These are phyloP conservation scores for Crithidia sp. DNA, from an alignment of 208 protist species.

Conservation along the genomic window DNA sequence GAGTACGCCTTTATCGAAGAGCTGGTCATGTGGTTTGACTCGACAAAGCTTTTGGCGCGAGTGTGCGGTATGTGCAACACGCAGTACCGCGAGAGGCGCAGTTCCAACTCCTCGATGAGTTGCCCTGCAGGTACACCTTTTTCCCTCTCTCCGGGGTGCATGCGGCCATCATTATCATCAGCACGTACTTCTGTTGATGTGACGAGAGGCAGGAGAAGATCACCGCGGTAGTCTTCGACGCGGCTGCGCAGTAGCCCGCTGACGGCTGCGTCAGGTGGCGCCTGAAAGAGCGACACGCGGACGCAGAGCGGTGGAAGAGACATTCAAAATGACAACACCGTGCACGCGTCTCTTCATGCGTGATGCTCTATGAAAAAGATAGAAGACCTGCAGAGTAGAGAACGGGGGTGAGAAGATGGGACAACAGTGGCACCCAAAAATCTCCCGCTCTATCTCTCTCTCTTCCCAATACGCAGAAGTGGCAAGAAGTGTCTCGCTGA, in stretches of 20 bases:
- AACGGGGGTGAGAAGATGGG: too few species aligned
- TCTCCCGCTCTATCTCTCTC: too few species aligned
- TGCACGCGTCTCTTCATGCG: too few species aligned
- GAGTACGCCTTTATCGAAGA: background rate
- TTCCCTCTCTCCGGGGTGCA: background rate
- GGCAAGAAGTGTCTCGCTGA: too few species aligned
- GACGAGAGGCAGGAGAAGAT: slow-evolving; percentile 27
- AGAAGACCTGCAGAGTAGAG: too few species aligned
- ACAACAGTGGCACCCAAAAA: too few species aligned
- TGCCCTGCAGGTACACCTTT: slow-evolving; percentile 4
- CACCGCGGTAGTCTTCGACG: slow-evolving; percentile 30
- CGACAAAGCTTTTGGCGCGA: slow-evolving; percentile 1
- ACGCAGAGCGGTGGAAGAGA: background rate
- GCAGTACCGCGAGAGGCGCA: slow-evolving; percentile 50
- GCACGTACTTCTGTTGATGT: background rate
- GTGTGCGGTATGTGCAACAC: slow-evolving; percentile 38
- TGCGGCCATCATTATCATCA: too few species aligned
- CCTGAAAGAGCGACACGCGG: slow-evolving; percentile 23
- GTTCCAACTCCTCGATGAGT: slow-evolving; percentile 35
- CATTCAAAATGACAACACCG: background rate
- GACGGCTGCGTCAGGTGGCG: background rate
- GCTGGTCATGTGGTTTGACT: slow-evolving; percentile 9
- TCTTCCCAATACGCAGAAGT: too few species aligned
- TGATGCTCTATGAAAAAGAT: too few species aligned
- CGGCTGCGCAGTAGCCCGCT: slow-evolving; percentile 19